Percentiles rank a stretch among this genome's conserved stretches.
Evolutionary conservation across 257 asterid genomes (phyloP).

Genomic region (Nicotiana tabacum): DNA sequence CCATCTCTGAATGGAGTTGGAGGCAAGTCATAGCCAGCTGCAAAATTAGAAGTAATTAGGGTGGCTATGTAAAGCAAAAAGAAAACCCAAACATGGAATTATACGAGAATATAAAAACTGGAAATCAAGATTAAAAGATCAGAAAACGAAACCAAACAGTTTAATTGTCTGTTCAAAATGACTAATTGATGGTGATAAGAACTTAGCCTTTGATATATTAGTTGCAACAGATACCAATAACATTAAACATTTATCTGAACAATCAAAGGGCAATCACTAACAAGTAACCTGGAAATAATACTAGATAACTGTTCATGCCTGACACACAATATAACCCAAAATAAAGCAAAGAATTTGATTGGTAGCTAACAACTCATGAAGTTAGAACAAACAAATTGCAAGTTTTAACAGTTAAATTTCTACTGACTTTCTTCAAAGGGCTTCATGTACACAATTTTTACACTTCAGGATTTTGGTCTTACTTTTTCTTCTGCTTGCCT

Average conservation of each 20-base stretch:
- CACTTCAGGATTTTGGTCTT: background rate
- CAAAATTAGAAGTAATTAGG: constrained; percentile 15
- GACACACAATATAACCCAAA: background rate
- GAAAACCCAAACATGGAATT: background rate
- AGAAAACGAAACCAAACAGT: background rate
- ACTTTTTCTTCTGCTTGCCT: background rate
- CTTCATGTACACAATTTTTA: background rate
- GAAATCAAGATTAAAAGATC: background rate
- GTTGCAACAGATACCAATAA: background rate
- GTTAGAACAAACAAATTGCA: background rate
- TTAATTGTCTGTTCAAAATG: background rate
- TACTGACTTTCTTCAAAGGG: background rate
- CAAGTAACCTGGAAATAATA: background rate
- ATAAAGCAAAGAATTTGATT: background rate
- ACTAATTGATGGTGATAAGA: background rate
- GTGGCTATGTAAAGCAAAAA: background rate
- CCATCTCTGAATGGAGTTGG: constrained; percentile 92
- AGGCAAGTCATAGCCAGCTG: constrained; percentile 91
- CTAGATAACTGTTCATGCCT: background rate
- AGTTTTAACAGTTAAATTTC: background rate
- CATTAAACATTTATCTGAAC: background rate
- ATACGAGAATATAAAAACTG: background rate
- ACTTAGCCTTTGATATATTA: background rate
- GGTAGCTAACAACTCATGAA: background rate
- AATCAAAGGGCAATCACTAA: background rate